Evolutionary conservation across 306 rosid genomes (phyloP).

Genomic region (Purshia tridentata): DNA sequence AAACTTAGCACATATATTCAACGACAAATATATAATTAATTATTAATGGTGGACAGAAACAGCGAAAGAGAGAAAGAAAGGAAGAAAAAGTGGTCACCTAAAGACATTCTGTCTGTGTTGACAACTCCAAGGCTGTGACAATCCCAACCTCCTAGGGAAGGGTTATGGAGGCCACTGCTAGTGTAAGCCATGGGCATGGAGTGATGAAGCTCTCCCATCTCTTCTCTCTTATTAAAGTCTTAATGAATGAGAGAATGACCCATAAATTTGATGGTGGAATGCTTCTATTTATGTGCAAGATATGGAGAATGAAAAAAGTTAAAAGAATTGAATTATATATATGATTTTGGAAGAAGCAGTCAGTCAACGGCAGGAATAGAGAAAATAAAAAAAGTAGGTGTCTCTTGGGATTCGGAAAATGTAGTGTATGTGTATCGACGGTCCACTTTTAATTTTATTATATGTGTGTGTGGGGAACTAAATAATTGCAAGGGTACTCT

Average conservation of each 20-base stretch:
- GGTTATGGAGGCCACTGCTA: conserved; percentile 41
- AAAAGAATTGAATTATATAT: conserved; percentile 28
- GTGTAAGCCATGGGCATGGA: conserved; percentile 47
- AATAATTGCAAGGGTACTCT: conserved; percentile 71
- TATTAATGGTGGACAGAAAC: conserved; percentile 5
- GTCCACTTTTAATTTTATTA: conserved; percentile 30
- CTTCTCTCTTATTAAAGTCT: conserved; percentile 3
- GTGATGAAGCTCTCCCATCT: conserved; percentile 65
- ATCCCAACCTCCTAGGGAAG: conserved; percentile 65
- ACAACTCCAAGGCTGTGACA: conserved; percentile 59
- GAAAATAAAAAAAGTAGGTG: conserved; percentile 38
- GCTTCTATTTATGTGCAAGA: conserved; percentile 51
- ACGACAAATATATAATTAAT: neutral
- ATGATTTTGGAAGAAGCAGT: conserved; percentile 37
- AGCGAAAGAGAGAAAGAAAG: neutral
- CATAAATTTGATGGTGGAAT: conserved; percentile 32
- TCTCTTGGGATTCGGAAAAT: conserved; percentile 85
- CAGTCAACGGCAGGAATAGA: conserved; percentile 65
- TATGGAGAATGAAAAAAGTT: conserved; percentile 1
- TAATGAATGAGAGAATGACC: conserved; percentile 5
- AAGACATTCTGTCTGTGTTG: conserved; percentile 62
- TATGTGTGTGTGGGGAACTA: conserved; percentile 68
- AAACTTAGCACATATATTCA: neutral
- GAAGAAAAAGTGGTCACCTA: conserved; percentile 37
- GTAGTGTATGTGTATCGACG: neutral